Base-by-base conservation (phyloP, 225 moss, liverwort and hornwort species). In the Sphagnum contortum region DNA sequence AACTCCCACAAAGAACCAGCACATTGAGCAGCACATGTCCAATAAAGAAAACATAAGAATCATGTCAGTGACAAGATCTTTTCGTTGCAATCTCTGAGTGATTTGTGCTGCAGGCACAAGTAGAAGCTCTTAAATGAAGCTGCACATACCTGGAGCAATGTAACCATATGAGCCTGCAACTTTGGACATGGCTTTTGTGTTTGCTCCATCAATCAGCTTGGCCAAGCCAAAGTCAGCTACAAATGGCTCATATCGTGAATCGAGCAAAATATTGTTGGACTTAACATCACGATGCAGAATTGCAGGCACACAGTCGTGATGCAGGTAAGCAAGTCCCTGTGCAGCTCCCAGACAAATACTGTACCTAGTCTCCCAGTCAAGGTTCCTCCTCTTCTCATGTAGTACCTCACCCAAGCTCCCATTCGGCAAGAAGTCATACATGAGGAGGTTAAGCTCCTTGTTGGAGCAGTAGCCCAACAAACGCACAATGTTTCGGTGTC, bases 221-320 rank as follows among this genome's bases (percentile, higher is more conserved):
- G 94, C 94, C 48, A 94, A 72, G 1, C 94, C 94, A 53, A 94
- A 94, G 74, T 94, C 94, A 4, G 91, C 84, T 0, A 94, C 68
- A 56, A 89, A 88, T 5, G 91, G 91, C 60, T 81, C 77, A 45
- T 73, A 81, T 10, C 64, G 60, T 1, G 76, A 75, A 59, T 86
- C 89, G 2, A 94, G 77, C 60, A 94, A 46, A 29, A 94, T 91
- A 47, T 94, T 94, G 51, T 72, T 78, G 1, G 94, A 91, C 68
- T 94, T 94, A 70, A 94, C 13, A 49, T 91, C 94, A 4, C 94
- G 69, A 68, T 94, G 94, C 8, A 94, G 81, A 54, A 94, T 94
- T 9, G 72, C 77, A 64, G 87, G 87, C 3, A 75, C 84, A 52
- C 87, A 87, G 5, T 80, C 79, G 13, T 78, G 81, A 61, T 94